Evolutionary conservation across 208 protist species (phyloP).

Genomic region (Spongospora subterranea): DNA sequence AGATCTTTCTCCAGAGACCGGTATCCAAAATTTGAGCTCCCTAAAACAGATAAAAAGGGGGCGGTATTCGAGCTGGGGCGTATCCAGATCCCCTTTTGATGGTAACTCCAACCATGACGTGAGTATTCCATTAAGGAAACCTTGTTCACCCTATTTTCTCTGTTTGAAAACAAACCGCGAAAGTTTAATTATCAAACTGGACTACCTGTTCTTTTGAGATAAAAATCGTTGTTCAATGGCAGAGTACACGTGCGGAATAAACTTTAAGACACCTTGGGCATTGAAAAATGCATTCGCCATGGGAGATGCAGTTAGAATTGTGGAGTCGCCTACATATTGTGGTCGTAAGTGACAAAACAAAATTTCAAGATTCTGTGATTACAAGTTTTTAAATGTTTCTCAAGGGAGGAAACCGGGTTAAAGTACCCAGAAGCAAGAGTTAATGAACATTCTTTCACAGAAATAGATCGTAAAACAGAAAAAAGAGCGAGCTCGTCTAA

Average conservation of each 20-base stretch:
- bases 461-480: neutral
- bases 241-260: conserved; percentile 19
- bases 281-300: conserved; percentile 2
- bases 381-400: neutral
- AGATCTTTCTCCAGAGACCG: neutral
- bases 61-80: neutral
- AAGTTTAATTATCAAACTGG: neutral
- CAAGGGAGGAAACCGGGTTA: neutral
- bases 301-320: neutral
- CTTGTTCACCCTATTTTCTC: neutral
- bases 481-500: neutral
- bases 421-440: conserved; percentile 45
- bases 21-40: conserved; percentile 42
- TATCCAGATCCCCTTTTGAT: conserved; percentile 32
- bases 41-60: neutral
- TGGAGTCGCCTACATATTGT: neutral
- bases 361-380: neutral
- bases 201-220: neutral
- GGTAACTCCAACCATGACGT: conserved; percentile 17
- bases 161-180: neutral
- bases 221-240: neutral
- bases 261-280: neutral
- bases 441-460: neutral
- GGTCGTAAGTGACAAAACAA: neutral
- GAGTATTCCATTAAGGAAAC: neutral